Evolutionary conservation across 2,329 filamentous ascomycete species (phyloP), one percentile per base, ranked within the genome.

Genomic region (Acarospora socialis): DNA sequence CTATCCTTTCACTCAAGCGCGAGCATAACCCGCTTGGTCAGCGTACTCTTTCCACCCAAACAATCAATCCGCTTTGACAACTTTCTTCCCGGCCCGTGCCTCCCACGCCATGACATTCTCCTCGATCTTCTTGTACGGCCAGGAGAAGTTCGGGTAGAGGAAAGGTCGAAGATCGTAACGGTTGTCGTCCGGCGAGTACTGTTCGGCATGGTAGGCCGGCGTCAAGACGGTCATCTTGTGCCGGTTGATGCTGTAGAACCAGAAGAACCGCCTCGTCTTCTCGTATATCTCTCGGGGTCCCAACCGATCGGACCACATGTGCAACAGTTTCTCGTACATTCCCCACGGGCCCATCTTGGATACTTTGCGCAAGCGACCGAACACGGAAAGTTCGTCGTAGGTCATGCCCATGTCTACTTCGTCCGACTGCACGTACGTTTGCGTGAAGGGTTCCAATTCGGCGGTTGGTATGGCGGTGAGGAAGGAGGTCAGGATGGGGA

Each of bases 401-500:
- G 62, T 65, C 38, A 68, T 59, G 21, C 63, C 63, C 56, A 61
- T 68, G 43, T 70, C 65, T 13, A 52, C 61, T 49, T 73, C 69
- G 42, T 73, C 70, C 38, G 55, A 59, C 40, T 73, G 68, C 4
- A 65, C 63, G 43, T 79, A 77, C 10, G 60, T 61, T 2, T 66
- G 61, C 0, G 74, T 77, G 28, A 80, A 70, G 5, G 78, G 78
- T 43, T 78, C 69, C 47, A 72, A 67, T 45, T 50, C 73, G 3
- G 73, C 72, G 0, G 71, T 75, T 3, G 73, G 73, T 0, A 61
- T 57, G 0, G 73, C 77, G 8, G 62, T 59, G 22, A 84, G 52
- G 55, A 84, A 86, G 7, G 70, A 63, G 7, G 70, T 52, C 2
- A 83, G 64, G 32, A 78, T 69, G 0, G 75, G 73, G 1, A 86